These are phyloP conservation scores for Mucor plumbeus DNA, from an alignment of 371 early-diverging fungal species.

Conservation along the genomic window DNA sequence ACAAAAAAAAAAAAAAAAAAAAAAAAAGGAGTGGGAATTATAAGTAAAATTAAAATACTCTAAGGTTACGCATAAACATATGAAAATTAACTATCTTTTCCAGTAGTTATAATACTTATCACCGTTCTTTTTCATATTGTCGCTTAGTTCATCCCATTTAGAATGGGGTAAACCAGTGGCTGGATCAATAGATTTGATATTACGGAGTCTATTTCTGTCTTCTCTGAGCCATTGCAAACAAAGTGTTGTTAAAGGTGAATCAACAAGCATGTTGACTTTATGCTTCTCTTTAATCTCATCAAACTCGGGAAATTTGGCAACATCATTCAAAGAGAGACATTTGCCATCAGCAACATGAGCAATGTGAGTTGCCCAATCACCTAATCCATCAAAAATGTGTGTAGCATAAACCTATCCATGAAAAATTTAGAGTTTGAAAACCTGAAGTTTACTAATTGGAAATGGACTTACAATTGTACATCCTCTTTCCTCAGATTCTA, in stretches of 20 bases:
- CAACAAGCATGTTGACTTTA: slow-evolving; percentile 31
- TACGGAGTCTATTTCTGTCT: slow-evolving; percentile 38
- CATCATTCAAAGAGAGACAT: slow-evolving; percentile 37
- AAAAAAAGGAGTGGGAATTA: slow-evolving; percentile 4
- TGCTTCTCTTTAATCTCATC: slow-evolving; percentile 44
- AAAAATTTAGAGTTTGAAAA: neutral
- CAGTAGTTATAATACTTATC: slow-evolving; percentile 68
- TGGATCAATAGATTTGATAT: slow-evolving; percentile 30
- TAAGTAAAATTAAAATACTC: neutral
- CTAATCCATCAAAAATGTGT: slow-evolving; percentile 71
- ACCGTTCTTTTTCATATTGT: slow-evolving; percentile 73
- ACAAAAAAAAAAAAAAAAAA: slow-evolving; percentile 3
- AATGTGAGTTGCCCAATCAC: slow-evolving; percentile 76
- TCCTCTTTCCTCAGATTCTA: slow-evolving; percentile 67
- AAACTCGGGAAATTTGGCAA: slow-evolving; percentile 56
- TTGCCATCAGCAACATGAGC: slow-evolving; percentile 73
- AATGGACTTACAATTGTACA: slow-evolving; percentile 64
- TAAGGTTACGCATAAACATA: slow-evolving; percentile 21
- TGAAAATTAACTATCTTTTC: slow-evolving; percentile 33
- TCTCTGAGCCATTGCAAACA: slow-evolving; percentile 54
- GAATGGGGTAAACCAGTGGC: slow-evolving; percentile 55
- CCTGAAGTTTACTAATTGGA: neutral
- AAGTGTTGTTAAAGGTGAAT: slow-evolving; percentile 71
- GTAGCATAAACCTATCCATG: slow-evolving; percentile 63
- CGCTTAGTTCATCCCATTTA: slow-evolving; percentile 74